These are phyloP conservation scores for Pleurotus citrinopileatus DNA, from an alignment of 768 basidiomycete genomes.

Conservation along the genomic window DNA sequence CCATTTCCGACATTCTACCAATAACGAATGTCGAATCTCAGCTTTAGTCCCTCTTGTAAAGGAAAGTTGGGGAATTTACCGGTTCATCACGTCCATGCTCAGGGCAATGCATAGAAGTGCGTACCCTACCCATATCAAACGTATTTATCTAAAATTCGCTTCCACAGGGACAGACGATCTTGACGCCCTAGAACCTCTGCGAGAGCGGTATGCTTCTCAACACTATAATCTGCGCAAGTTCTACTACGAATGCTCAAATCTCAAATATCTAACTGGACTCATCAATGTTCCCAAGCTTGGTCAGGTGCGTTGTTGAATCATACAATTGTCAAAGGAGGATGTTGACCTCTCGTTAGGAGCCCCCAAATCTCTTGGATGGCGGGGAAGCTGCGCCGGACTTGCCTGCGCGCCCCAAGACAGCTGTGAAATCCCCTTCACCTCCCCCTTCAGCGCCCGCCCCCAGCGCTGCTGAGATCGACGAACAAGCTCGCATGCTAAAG, in stretches of 20 bases:
- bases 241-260: constrained; percentile 98
- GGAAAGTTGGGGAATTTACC: constrained; percentile 98
- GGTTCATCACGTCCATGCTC: constrained; percentile 98
- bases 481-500: constrained; percentile 92
- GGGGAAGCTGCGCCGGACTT: constrained; percentile 77
- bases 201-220: constrained; percentile 84
- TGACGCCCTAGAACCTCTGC: constrained; percentile 87
- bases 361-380: constrained; percentile 87
- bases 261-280: constrained; percentile 95
- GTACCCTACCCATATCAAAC: constrained; percentile 16
- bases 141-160: constrained; percentile 7
- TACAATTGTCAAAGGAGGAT: background rate
- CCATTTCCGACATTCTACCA: constrained; percentile 85
- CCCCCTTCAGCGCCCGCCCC: constrained; percentile 73
- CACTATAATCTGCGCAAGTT: constrained; percentile 94
- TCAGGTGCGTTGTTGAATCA: constrained; percentile 48
- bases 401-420: constrained; percentile 76
- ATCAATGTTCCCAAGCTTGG: constrained; percentile 99
- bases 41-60: constrained; percentile 95
- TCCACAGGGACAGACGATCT: constrained; percentile 78
- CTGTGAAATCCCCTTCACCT: constrained; percentile 53
- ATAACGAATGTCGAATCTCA: constrained; percentile 98
- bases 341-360: constrained; percentile 57
- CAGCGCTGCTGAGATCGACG: constrained; percentile 69
- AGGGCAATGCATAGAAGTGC: constrained; percentile 93